phyloP scores from a whole-genome alignment of 1,139 yeast genomes.

The Hanseniaspora uvarum region DNA sequence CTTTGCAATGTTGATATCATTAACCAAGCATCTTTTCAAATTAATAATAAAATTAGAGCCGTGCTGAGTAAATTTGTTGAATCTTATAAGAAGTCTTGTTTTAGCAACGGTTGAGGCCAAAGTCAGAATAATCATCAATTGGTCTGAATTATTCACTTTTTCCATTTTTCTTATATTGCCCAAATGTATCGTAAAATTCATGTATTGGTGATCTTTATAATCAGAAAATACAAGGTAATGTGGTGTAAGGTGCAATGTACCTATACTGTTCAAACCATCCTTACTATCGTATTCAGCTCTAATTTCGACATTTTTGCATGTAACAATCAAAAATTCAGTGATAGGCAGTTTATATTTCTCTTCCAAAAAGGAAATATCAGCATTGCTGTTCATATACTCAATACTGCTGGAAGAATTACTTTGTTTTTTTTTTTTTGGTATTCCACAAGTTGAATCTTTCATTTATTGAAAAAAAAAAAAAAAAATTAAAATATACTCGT shows the following conservation, averaged over 20 bases:
- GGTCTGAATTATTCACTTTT: slow-evolving; percentile 65
- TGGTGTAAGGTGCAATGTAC: slow-evolving; percentile 11
- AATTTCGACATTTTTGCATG: slow-evolving; percentile 13
- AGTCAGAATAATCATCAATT: slow-evolving; percentile 65
- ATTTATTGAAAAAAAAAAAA: too few relatives aligned
- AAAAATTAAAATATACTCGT: too few relatives aligned
- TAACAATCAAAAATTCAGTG: slow-evolving; percentile 14
- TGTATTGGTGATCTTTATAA: slow-evolving; percentile 46
- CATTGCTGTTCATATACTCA: background rate
- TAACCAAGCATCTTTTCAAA: slow-evolving; percentile 52
- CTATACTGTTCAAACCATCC: slow-evolving; percentile 10
- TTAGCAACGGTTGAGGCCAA: slow-evolving; percentile 36
- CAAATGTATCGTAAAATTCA: slow-evolving; percentile 61
- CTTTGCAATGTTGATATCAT: slow-evolving; percentile 44
- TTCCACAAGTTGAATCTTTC: too few relatives aligned
- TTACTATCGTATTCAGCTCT: slow-evolving; percentile 12
- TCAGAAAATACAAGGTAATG: slow-evolving; percentile 15
- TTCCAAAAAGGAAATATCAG: slow-evolving; percentile 3
- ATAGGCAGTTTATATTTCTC: slow-evolving; percentile 8
- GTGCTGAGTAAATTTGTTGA: slow-evolving; percentile 67
- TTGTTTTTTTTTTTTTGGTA: background rate
- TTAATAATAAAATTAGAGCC: slow-evolving; percentile 71
- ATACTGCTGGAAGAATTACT: background rate
- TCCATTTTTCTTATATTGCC: slow-evolving; percentile 79
- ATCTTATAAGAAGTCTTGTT: slow-evolving; percentile 40